These are phyloP conservation scores for Pseudogymnoascus verrucosus DNA, from an alignment of 2,329 filamentous ascomycete genomes.

Conservation along the genomic window DNA sequence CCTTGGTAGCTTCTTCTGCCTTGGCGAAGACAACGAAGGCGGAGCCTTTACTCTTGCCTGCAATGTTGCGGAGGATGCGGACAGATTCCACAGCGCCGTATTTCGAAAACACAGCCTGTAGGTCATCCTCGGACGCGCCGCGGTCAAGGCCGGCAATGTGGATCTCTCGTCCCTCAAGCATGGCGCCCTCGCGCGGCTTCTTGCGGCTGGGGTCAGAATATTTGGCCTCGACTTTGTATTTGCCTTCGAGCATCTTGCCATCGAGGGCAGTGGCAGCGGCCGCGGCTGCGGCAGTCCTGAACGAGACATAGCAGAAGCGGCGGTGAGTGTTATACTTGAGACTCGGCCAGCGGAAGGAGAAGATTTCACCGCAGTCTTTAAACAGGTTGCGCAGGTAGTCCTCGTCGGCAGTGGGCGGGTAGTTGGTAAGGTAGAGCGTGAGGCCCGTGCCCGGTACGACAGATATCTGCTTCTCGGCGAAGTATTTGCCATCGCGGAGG, in stretches of 20 bases:
- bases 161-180: slow-evolving; percentile 81
- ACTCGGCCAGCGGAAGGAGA: slow-evolving; percentile 82
- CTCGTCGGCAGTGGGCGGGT: slow-evolving; percentile 69
- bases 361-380: slow-evolving; percentile 67
- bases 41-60: slow-evolving; percentile 65
- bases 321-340: slow-evolving; percentile 82
- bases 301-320: slow-evolving; percentile 95
- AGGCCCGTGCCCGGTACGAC: slow-evolving; percentile 69
- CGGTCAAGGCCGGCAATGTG: slow-evolving; percentile 65
- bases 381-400: slow-evolving; percentile 61
- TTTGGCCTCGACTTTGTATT: slow-evolving; percentile 64
- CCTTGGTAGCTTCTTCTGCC: slow-evolving; percentile 58
- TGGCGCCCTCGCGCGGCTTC: slow-evolving; percentile 69
- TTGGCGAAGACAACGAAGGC: slow-evolving; percentile 72
- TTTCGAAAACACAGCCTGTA: slow-evolving; percentile 63
- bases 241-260: slow-evolving; percentile 59
- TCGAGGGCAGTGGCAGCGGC: slow-evolving; percentile 65
- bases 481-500: slow-evolving; percentile 71
- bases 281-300: slow-evolving; percentile 60
- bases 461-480: slow-evolving; percentile 63
- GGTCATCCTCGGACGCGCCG: slow-evolving; percentile 55
- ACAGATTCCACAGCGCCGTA: slow-evolving; percentile 69
- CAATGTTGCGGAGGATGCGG: slow-evolving; percentile 60
- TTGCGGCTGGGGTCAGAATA: slow-evolving; percentile 77
- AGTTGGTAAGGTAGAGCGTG: slow-evolving; percentile 87